phyloP scores from a whole-genome alignment of 345 rosid species.

The Cochlearia excelsa region DNA sequence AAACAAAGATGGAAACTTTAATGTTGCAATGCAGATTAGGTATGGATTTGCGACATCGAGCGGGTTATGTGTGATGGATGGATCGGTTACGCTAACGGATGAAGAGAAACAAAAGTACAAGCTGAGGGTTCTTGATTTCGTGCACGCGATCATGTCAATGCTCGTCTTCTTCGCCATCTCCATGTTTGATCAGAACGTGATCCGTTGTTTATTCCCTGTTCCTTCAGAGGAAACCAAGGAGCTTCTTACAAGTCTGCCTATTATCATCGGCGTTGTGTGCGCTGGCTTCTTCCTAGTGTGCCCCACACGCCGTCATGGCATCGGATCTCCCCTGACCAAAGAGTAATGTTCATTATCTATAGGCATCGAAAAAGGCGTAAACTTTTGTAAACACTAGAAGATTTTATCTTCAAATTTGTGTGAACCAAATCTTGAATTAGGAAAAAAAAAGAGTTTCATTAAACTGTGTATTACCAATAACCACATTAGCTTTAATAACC shows the following conservation, averaged over 20 bases:
- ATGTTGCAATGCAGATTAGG: slow-evolving; percentile 30
- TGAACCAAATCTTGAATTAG: no score
- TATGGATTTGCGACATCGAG: slow-evolving; percentile 60
- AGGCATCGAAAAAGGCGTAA: not conserved
- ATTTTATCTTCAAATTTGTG: not conserved
- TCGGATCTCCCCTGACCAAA: slow-evolving; percentile 55
- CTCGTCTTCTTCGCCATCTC: slow-evolving; percentile 57
- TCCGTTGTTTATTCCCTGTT: slow-evolving; percentile 49
- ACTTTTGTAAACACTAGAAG: slow-evolving; percentile 8
- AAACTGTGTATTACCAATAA: slow-evolving; percentile 15
- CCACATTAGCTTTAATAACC: slow-evolving; percentile 17
- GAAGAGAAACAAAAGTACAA: slow-evolving; percentile 45
- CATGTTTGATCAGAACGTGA: slow-evolving; percentile 64
- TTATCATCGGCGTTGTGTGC: slow-evolving; percentile 47
- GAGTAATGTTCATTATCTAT: slow-evolving; percentile 3
- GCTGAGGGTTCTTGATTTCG: slow-evolving; percentile 51
- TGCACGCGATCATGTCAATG: slow-evolving; percentile 57
- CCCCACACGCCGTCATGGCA: slow-evolving; percentile 73
- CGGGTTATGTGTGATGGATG: slow-evolving; percentile 62
- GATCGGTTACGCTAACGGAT: slow-evolving; percentile 32
- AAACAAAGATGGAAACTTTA: no score
- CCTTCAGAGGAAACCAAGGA: slow-evolving; percentile 48
- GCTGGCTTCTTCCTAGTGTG: slow-evolving; percentile 50
- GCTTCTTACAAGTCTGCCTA: slow-evolving; percentile 45
- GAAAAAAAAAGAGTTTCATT: no score